Base-by-base conservation (phyloP, 768 basidiomycete species). In the Candolleomyces aberdarensis region DNA sequence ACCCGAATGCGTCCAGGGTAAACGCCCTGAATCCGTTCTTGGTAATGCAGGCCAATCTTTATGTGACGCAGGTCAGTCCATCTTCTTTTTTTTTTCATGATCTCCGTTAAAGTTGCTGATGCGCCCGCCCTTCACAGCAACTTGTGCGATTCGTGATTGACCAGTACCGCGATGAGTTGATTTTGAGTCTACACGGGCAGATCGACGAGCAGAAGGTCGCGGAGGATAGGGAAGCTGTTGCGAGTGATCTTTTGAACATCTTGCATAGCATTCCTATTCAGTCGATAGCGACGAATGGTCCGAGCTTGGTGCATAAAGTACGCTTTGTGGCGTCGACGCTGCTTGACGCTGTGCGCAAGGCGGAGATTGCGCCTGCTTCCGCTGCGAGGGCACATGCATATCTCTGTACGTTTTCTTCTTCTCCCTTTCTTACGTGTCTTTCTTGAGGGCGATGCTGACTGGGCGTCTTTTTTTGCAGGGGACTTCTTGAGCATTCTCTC, bases 231-330 rank as follows among this genome's bases (percentile, higher is more conserved):
- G 94, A 94, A 70, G 87, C 88, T 7, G 91, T 96, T 43, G 92
- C 92, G 26, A 89, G 91, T 64, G 92, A 96, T 69, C 80, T 96
- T 61, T 79, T 96, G 63, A 89, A 88, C 64, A 90, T 95, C 59
- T 80, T 96, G 63, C 92, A 94, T 67, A 93, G 90, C 68, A 95
- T 96, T 65, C 94, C 94, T 17, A 94, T 96, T 58, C 92, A 94
- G 72, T 92, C 92, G 36, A 94, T 96, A 66, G 94, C 93, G 39
- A 91, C 88, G 53, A 94, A 91, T 68, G 91, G 91, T 4, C 91
- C 91, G 5, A 91, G 89, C 58, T 75, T 92, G 78, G 90, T 96
- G 15, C 88, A 92, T 71, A 96, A 96, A 81, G 93, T 96, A 63
- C 87, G 94, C 60, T 96, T 94, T 71, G 92, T 96, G 41, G 94